A percentile compares a stretch with the other conserved stretches of the same genome.
phyloP scores from a whole-genome alignment of 192 early-diverging fungal genomes.

The Entomortierella chlamydospora region DNA sequence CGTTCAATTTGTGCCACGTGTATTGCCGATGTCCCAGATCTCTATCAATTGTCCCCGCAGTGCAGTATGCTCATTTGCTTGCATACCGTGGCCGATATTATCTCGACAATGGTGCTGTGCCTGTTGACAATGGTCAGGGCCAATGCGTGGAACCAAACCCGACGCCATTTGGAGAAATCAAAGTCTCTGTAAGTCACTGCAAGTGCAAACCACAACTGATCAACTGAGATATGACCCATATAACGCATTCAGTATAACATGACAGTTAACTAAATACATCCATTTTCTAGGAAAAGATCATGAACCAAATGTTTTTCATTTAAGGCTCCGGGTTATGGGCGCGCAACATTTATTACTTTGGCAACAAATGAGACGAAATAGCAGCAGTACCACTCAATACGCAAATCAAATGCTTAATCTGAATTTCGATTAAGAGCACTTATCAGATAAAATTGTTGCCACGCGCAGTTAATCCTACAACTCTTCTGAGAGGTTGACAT shows the following conservation, averaged over 20 bases:
- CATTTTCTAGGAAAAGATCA: background rate
- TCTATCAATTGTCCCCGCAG: conserved; percentile 89
- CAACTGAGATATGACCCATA: too few relatives aligned
- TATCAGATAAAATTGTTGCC: too few relatives aligned
- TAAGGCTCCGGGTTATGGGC: background rate
- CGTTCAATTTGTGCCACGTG: conserved; percentile 91
- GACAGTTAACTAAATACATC: too few relatives aligned
- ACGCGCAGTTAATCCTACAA: too few relatives aligned
- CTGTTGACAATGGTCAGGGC: background rate
- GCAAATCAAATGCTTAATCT: too few relatives aligned
- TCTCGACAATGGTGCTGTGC: conserved; percentile 9
- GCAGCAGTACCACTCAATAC: too few relatives aligned
- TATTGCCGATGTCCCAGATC: conserved; percentile 90
- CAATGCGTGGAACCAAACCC: background rate
- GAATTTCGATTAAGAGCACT: too few relatives aligned
- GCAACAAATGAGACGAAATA: too few relatives aligned
- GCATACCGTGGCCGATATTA: conserved; percentile 85
- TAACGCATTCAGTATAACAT: too few relatives aligned
- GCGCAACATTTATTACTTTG: too few relatives aligned
- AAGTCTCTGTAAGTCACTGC: background rate
- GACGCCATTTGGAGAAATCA: background rate
- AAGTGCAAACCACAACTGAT: too few relatives aligned
- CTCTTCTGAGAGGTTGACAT: too few relatives aligned
- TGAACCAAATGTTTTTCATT: conserved; percentile 10
- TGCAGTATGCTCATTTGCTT: conserved; percentile 91